Conservation (phyloP, 1,139 yeast genomes). For the Martiniozyma asiatica region DNA sequence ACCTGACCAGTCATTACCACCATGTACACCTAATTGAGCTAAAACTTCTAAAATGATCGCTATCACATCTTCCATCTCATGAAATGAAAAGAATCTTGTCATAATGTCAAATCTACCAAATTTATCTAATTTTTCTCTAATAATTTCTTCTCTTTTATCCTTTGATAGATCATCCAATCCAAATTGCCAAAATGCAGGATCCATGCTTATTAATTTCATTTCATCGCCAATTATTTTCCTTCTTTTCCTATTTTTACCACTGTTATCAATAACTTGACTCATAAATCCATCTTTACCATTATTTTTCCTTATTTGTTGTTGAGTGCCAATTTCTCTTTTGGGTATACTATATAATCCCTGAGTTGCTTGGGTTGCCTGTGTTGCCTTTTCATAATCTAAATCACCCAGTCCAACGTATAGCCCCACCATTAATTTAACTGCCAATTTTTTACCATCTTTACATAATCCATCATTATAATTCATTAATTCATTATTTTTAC, state of each 20-base stretch:
- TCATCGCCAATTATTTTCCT: slow-evolving; percentile 18
- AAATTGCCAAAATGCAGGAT: slow-evolving; percentile 42
- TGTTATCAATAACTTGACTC: slow-evolving; percentile 26
- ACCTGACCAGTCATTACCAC: slow-evolving; percentile 15
- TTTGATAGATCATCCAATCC: slow-evolving; percentile 6
- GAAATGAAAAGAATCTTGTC: slow-evolving; percentile 36
- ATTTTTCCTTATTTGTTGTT: slow-evolving; percentile 28
- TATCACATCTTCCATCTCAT: slow-evolving; percentile 31
- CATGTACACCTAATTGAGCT: slow-evolving; percentile 20
- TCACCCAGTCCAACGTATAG: slow-evolving; percentile 37
- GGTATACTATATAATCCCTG: too few species aligned
- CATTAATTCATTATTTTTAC: slow-evolving; percentile 28
- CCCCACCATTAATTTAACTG: slow-evolving; percentile 31
- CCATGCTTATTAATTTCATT: slow-evolving; percentile 29
- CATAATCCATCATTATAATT: slow-evolving; percentile 34
- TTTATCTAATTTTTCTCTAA: slow-evolving; percentile 14
- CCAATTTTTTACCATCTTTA: slow-evolving; percentile 33
- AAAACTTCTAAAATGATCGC: slow-evolving; percentile 30
- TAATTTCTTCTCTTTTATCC: slow-evolving; percentile 15
- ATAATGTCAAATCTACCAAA: slow-evolving; percentile 25
- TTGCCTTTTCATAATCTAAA: slow-evolving; percentile 25
- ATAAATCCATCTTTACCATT: slow-evolving; percentile 22
- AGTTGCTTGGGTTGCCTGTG: slow-evolving; percentile 17
- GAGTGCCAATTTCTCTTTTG: slow-evolving; percentile 16
- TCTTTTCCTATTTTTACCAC: slow-evolving; percentile 20